Evolutionary conservation across 1,284 basidiomycete species (phyloP).

Genomic region (Omphalotus olearius): DNA sequence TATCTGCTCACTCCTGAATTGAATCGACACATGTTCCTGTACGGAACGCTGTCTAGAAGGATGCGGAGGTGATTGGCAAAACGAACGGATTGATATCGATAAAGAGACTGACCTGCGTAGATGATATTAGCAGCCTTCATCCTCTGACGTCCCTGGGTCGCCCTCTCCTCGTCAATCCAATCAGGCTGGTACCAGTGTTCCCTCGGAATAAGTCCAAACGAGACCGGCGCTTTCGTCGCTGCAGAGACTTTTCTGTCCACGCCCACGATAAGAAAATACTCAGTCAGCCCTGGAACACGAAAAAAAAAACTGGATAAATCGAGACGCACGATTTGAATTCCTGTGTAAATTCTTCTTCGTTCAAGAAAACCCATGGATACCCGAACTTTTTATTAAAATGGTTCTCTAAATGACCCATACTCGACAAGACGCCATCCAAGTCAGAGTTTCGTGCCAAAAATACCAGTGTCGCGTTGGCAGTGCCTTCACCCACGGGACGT

Average conservation of each 20-base stretch:
- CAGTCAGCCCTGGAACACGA: background rate
- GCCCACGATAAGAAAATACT: slow-evolving; percentile 14
- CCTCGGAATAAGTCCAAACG: slow-evolving; percentile 53
- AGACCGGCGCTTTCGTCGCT: slow-evolving; percentile 27
- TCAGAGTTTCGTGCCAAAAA: slow-evolving; percentile 41
- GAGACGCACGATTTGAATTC: slow-evolving; percentile 56
- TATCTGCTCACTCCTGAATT: slow-evolving; percentile 65
- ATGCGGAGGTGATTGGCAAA: background rate
- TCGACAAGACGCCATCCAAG: slow-evolving; percentile 30
- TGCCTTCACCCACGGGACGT: slow-evolving; percentile 10
- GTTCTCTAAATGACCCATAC: slow-evolving; percentile 46
- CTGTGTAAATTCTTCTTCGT: slow-evolving; percentile 66
- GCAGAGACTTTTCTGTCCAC: slow-evolving; percentile 11
- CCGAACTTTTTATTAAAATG: slow-evolving; percentile 62
- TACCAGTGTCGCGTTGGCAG: slow-evolving; percentile 42
- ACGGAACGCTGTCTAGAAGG: slow-evolving; percentile 20
- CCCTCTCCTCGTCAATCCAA: slow-evolving; percentile 61
- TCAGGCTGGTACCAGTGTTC: slow-evolving; percentile 51
- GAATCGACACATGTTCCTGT: slow-evolving; percentile 79
- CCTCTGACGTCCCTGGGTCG: slow-evolving; percentile 42
- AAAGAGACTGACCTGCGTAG: slow-evolving; percentile 33
- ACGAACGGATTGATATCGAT: slow-evolving; percentile 30
- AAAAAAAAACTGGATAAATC: background rate
- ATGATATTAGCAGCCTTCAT: slow-evolving; percentile 52
- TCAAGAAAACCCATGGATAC: slow-evolving; percentile 74